phyloP scores from a whole-genome alignment of 2,329 filamentous ascomycete genomes.

The Neurospora sp. region DNA sequence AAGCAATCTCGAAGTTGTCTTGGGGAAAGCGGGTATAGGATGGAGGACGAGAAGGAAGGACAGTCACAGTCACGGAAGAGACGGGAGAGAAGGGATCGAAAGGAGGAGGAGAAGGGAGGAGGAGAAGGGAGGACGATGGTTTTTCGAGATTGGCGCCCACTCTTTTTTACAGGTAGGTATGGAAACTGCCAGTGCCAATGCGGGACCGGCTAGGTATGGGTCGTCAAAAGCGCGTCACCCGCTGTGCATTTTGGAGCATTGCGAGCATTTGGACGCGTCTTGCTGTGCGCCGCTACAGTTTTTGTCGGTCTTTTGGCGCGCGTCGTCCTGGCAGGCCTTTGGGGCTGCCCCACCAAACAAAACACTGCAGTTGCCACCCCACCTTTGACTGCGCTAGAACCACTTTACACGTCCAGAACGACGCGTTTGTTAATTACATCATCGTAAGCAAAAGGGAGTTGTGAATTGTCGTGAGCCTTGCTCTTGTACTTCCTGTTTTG shows the following conservation, averaged over 20 bases:
- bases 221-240: background rate
- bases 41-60: background rate
- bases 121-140: background rate
- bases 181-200: background rate
- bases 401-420: background rate
- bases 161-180: background rate
- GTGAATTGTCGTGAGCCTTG: background rate
- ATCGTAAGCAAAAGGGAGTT: background rate
- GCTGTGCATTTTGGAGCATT: background rate
- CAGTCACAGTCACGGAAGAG: background rate
- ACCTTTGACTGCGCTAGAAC: background rate
- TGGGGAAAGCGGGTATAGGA: background rate
- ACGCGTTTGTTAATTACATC: background rate
- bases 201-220: too few relatives aligned
- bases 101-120: background rate
- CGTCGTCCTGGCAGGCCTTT: background rate
- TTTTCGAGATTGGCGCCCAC: background rate
- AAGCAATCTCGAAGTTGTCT: background rate
- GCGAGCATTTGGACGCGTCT: background rate
- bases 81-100: background rate
- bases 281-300: background rate
- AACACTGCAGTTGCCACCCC: background rate
- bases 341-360: background rate
- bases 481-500: background rate
- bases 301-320: background rate